A percentile compares a stretch with the other conserved stretches of the same genome.
Conservation (phyloP, 1,284 basidiomycete genomes). For the Schizophyllum amplum region DNA sequence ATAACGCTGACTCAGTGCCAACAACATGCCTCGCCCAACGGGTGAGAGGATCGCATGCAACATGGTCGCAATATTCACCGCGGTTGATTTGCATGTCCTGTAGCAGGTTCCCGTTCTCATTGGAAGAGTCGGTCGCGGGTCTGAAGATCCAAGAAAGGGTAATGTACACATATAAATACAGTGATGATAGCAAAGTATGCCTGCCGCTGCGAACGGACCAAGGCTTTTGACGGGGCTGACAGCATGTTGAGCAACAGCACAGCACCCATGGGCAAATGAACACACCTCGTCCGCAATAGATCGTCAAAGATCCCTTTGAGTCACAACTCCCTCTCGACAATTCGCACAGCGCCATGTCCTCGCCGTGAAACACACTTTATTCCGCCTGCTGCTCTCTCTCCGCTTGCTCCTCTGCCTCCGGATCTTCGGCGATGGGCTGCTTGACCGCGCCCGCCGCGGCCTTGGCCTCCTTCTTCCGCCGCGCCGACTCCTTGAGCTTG, state of each 20-base stretch:
- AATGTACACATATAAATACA: background rate
- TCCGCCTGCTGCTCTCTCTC: slow-evolving; percentile 5
- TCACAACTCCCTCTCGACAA: slow-evolving; percentile 2
- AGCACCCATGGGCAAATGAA: too few species aligned
- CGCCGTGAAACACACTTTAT: background rate
- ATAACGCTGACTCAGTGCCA: too few species aligned
- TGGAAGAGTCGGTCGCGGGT: too few species aligned
- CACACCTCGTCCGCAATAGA: too few species aligned
- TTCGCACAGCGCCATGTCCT: background rate
- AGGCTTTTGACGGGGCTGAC: background rate
- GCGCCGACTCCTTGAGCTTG: slow-evolving; percentile 79
- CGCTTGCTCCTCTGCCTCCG: slow-evolving; percentile 50
- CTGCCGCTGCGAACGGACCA: background rate
- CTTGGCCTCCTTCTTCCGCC: slow-evolving; percentile 80
- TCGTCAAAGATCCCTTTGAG: too few species aligned
- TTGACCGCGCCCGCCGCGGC: slow-evolving; percentile 43
- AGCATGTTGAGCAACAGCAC: background rate
- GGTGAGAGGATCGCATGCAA: too few species aligned
- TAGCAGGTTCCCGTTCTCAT: too few species aligned
- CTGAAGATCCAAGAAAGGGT: background rate
- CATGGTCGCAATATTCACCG: too few species aligned
- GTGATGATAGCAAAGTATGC: background rate
- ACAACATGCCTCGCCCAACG: too few species aligned
- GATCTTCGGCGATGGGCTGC: slow-evolving; percentile 70
- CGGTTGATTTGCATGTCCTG: too few species aligned